Evolutionary conservation across 139 green algal genomes (phyloP).

Genomic region (Yamagishiella unicocca): DNA sequence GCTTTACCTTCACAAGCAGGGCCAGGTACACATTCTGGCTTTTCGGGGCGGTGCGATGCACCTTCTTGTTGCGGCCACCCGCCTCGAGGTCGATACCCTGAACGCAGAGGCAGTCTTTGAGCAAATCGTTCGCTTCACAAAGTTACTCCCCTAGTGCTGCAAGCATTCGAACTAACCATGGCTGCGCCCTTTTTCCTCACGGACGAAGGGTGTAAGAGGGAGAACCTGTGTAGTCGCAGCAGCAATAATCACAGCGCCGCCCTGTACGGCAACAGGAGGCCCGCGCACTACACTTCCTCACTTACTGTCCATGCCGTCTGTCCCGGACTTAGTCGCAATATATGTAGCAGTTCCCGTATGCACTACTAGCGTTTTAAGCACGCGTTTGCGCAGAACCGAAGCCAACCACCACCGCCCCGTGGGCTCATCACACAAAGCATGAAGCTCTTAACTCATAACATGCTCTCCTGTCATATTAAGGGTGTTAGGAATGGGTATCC

Average conservation of each 20-base stretch:
- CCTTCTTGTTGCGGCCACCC: constrained; percentile 96
- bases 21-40: constrained; percentile 99
- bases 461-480: constrained; percentile 97
- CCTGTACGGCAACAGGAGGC: constrained; percentile 13
- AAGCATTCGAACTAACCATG: constrained; percentile 31
- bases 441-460: constrained; percentile 99
- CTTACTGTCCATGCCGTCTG: no score
- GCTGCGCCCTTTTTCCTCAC: constrained; percentile 42
- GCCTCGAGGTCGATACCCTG: constrained; percentile 98
- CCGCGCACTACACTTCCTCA: no score
- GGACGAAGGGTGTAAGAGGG: constrained; percentile 45
- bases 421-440: constrained; percentile 65
- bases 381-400: not conserved
- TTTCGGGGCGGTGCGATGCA: constrained; percentile 91
- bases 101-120: not conserved
- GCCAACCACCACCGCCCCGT: constrained; percentile 1
- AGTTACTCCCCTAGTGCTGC: not conserved
- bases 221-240: not conserved
- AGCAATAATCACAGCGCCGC: constrained; percentile 34
- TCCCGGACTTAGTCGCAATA: no score
- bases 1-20: constrained; percentile 97
- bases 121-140: not conserved
- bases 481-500: constrained; percentile 95
- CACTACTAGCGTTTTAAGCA: no score
- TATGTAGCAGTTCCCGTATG: no score